These are phyloP conservation scores for Quercus variabilis DNA, from an alignment of 306 rosid genomes.

Conservation along the genomic window DNA sequence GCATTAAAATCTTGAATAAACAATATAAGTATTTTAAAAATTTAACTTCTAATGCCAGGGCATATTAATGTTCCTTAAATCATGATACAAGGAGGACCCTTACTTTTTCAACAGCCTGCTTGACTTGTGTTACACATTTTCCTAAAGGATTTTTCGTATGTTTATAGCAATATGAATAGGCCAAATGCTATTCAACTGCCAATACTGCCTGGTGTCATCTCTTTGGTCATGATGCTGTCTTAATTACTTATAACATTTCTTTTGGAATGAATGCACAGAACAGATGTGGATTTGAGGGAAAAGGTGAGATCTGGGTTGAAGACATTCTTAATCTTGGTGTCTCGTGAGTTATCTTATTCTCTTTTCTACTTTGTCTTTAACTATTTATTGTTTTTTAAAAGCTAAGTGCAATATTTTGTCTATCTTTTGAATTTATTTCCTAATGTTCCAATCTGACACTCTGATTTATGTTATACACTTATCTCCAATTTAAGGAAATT, in stretches of 20 bases:
- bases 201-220: constrained; percentile 10
- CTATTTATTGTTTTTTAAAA: not conserved
- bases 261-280: constrained; percentile 52
- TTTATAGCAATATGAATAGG: not conserved
- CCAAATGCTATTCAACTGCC: not conserved
- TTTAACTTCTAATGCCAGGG: not conserved
- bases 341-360: constrained; percentile 59
- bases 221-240: constrained; percentile 8
- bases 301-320: constrained; percentile 92
- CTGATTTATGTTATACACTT: not conserved
- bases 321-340: constrained; percentile 92
- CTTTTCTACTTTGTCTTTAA: not conserved
- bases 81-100: not conserved
- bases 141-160: not conserved
- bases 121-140: not conserved
- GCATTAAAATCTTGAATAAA: not conserved
- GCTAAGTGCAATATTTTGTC: not conserved
- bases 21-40: not conserved
- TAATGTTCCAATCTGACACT: not conserved
- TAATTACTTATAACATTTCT: constrained; percentile 6
- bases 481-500: not conserved
- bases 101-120: not conserved
- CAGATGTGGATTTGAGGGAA: constrained; percentile 92
- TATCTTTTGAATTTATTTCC: not conserved
- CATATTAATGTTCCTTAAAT: not conserved